These are phyloP conservation scores for Arabidopsis thaliana DNA, from an alignment of 345 rosid species.

Conservation along the genomic window DNA sequence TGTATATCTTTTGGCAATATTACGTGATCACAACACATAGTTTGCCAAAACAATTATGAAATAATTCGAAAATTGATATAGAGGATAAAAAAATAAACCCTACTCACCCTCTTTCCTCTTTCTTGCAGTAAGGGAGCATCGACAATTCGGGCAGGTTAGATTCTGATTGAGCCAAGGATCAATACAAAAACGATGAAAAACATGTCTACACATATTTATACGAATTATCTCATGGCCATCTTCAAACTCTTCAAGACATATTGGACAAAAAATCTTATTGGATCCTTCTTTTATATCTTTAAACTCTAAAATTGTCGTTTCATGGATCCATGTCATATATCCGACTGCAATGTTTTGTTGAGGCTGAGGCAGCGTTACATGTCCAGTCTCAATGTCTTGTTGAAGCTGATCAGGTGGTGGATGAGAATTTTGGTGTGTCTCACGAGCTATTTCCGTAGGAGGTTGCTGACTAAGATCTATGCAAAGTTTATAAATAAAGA, in stretches of 20 bases:
- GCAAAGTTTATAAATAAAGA: no score
- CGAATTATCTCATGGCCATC: neutral
- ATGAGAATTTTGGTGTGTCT: neutral
- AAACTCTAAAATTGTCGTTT: neutral
- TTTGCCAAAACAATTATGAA: no score
- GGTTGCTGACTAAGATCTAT: neutral
- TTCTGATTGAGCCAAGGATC: neutral
- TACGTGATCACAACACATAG: no score
- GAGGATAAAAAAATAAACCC: no score
- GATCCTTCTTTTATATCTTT: neutral
- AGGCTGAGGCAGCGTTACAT: neutral
- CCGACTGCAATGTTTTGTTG: neutral
- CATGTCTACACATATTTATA: conserved; percentile 10
- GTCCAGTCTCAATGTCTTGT: neutral
- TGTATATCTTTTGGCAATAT: no score
- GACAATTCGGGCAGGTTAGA: neutral
- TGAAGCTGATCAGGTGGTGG: neutral
- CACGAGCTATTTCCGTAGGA: neutral
- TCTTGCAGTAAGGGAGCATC: neutral
- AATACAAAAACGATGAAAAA: conserved; percentile 18
- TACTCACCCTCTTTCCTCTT: no score
- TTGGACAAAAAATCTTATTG: neutral
- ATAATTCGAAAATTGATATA: no score
- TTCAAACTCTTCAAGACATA: conserved; percentile 18
- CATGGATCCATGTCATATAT: neutral